A percentile compares a stretch with the other conserved stretches of the same genome.
Evolutionary conservation across 208 protist genomes (phyloP).

Genomic region (Trypanosoma congolense): DNA sequence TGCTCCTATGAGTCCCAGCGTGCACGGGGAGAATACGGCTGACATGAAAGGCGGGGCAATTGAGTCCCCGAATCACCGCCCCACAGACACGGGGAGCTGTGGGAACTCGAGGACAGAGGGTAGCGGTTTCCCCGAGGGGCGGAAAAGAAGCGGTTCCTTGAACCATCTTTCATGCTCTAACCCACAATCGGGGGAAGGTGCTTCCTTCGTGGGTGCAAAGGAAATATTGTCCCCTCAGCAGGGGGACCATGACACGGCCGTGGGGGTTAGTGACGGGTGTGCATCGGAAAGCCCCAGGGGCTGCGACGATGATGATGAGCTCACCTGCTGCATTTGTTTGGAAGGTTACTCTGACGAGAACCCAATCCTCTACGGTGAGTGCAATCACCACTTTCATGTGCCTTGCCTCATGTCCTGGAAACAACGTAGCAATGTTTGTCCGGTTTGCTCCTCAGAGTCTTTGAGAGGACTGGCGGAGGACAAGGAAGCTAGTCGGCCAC

Average conservation of each 20-base stretch:
- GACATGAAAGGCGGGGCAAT: too few relatives aligned
- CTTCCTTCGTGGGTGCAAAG: background rate
- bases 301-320: constrained; percentile 36
- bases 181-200: background rate
- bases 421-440: constrained; percentile 70
- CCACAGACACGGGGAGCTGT: background rate
- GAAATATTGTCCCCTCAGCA: background rate
- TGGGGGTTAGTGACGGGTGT: background rate
- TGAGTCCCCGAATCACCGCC: too few relatives aligned
- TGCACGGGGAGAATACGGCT: too few relatives aligned
- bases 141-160: background rate
- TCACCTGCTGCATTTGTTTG: constrained; percentile 73
- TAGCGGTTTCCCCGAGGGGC: too few relatives aligned
- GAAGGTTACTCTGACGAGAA: constrained; percentile 62
- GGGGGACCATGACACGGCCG: background rate
- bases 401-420: constrained; percentile 74
- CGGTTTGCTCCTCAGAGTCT: constrained; percentile 61
- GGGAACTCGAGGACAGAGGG: background rate
- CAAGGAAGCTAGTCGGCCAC: constrained; percentile 2
- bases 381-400: constrained; percentile 68
- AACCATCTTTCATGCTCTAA: background rate
- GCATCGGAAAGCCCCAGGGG: constrained; percentile 7
- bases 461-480: constrained; percentile 35
- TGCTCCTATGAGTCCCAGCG: too few relatives aligned
- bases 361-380: constrained; percentile 46